These are phyloP conservation scores for Strombidium stylifer DNA, from an alignment of 73 alveolate species.

Conservation along the genomic window DNA sequence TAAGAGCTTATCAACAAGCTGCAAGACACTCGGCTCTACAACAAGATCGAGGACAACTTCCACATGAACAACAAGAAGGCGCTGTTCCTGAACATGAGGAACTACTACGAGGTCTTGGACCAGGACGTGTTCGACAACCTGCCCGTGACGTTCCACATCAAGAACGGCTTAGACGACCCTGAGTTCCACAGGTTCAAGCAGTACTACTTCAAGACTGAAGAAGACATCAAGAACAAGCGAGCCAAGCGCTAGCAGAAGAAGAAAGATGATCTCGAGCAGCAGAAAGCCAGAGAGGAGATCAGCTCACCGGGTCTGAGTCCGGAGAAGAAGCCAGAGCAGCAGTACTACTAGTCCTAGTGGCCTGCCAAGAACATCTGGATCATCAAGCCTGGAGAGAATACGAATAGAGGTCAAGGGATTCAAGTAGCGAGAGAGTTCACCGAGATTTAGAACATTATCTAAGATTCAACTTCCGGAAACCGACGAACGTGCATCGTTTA, in stretches of 20 bases:
- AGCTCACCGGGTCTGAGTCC: too few species aligned
- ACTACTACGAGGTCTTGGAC: conserved; percentile 57
- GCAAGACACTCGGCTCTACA: conserved; percentile 42
- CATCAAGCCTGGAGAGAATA: conserved; percentile 81
- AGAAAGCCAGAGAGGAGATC: conserved; percentile 1
- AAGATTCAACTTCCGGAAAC: conserved; percentile 45
- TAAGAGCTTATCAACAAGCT: background rate
- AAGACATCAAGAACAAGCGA: conserved; percentile 19
- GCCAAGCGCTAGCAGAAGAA: background rate
- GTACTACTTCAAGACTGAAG: conserved; percentile 41
- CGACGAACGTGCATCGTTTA: conserved; percentile 60
- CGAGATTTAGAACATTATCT: conserved; percentile 18
- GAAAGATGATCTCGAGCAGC: background rate
- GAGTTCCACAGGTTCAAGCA: conserved; percentile 52
- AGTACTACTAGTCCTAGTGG: conserved; percentile 3
- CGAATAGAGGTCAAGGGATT: conserved; percentile 72
- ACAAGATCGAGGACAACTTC: conserved; percentile 66
- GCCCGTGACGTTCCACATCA: conserved; percentile 75
- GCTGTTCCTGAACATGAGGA: conserved; percentile 58
- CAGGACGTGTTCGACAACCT: conserved; percentile 65
- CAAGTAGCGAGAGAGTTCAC: conserved; percentile 29
- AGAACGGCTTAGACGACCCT: conserved; percentile 63
- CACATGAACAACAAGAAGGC: conserved; percentile 73
- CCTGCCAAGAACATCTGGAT: conserved; percentile 66
- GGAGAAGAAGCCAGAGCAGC: conserved; percentile 1